Conservation (phyloP, 2,329 filamentous ascomycete genomes). For the Sarocladium strictum region DNA sequence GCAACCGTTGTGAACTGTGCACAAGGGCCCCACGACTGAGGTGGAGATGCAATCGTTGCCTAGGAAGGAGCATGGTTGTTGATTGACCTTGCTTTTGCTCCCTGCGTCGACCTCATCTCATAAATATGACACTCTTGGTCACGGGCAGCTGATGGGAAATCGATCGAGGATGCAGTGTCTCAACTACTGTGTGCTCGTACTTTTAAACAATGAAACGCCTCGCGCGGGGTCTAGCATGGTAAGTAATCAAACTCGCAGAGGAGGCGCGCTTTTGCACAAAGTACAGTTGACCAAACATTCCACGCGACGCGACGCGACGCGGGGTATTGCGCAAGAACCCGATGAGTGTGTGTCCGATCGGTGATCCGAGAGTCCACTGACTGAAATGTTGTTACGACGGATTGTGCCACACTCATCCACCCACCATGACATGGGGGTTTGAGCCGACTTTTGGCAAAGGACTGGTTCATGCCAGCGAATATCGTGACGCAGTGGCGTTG, state of each 20-base stretch:
- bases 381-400: too few relatives aligned
- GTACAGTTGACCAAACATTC: background rate
- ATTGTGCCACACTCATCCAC: background rate
- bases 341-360: too few relatives aligned
- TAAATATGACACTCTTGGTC: background rate
- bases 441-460: too few relatives aligned
- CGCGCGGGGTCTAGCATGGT: background rate
- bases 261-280: background rate
- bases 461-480: too few relatives aligned
- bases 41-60: background rate
- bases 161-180: background rate
- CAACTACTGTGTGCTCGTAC: background rate
- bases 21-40: background rate
- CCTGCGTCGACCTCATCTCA: background rate
- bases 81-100: background rate
- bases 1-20: background rate
- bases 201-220: background rate
- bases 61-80: background rate
- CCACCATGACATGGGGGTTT: too few relatives aligned
- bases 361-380: background rate
- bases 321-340: background rate
- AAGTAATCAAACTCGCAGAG: background rate
- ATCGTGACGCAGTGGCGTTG: too few relatives aligned
- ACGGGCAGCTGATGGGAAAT: background rate
- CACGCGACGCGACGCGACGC: conserved; percentile 1